Evolutionary conservation across 2,329 filamentous ascomycete genomes (phyloP), one percentile per base, ranked within the genome.

Genomic region (Dactylellina parvicollis): DNA sequence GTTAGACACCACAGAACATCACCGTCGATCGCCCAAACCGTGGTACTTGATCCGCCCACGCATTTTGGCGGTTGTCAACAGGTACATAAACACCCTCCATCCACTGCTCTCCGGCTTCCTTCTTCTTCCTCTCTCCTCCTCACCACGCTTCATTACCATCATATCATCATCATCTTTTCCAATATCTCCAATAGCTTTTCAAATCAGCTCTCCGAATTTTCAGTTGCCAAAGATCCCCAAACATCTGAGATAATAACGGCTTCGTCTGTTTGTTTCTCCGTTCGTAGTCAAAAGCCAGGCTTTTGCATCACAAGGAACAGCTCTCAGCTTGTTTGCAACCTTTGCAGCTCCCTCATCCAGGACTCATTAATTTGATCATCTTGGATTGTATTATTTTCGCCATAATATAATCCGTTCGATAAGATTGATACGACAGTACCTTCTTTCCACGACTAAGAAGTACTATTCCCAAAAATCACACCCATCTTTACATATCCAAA

Each of bases 361-460:
- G 67, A 72, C 65, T 55, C 67, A 72, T 72, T 72, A 65, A 72
- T 60, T 72, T 72, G 67, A 72, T 72, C 67, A 72, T 72, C 67
- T 72, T 72, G 67, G 67, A 36, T 72, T 72, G 67, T 72, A 72
- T 72, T 72, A 72, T 72, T 72, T 59, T 52, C 67, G 52, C 67
- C 67, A 72, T 72, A 72, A 72, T 72, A 72, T 72, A 72, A 72
- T 72, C 67, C 67, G 67, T 72, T 56, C 67, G 59, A 59, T 59
- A 72, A 72, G 67, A 72, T 72, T 71, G 66, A 71, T 46, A 56
- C 40, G 49, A 71, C 18, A 12, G 65, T 71, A 71, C 56, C 57
- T 28, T 57, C 66, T 71, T 64, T 64, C 57, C 44, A 42, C 66
- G 42, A 12, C 57, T 64, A 32, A 71, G 57, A 64, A 71, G 50